These are phyloP conservation scores for Lactifluus piperatus DNA, from an alignment of 768 basidiomycete species.

Conservation along the genomic window DNA sequence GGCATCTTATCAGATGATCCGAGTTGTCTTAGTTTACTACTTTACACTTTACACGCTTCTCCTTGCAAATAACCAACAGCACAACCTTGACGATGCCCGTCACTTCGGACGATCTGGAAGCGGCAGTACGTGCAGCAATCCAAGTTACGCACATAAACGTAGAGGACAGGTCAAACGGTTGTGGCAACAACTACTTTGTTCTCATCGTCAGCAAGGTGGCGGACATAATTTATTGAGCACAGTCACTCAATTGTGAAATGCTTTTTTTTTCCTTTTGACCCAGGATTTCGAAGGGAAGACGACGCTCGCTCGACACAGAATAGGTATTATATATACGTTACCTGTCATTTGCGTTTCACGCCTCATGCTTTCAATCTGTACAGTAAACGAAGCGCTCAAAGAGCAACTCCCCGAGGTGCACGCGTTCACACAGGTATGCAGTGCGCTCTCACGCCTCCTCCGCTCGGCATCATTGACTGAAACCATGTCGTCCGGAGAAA, in stretches of 20 bases:
- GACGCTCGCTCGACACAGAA: constrained; percentile 67
- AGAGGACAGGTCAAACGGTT: constrained; percentile 69
- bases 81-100: constrained; percentile 52
- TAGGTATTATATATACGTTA: constrained; percentile 36
- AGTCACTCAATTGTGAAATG: background rate
- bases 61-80: background rate
- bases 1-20: constrained; percentile 20
- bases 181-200: constrained; percentile 70
- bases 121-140: constrained; percentile 53
- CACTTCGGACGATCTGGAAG: constrained; percentile 45
- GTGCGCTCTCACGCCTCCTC: background rate
- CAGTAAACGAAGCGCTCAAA: constrained; percentile 75
- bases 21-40: too few relatives aligned
- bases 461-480: background rate
- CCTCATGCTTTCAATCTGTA: background rate
- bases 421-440: constrained; percentile 75
- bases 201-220: constrained; percentile 69
- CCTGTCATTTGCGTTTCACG: background rate
- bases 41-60: background rate
- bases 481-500: constrained; percentile 39
- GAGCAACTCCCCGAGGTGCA: constrained; percentile 72
- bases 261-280: background rate
- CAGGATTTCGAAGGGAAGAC: constrained; percentile 73
- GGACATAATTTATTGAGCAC: background rate
- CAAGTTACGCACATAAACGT: constrained; percentile 63